A percentile compares a stretch with the other conserved stretches of the same genome.
Evolutionary conservation across 2,329 filamentous ascomycete species (phyloP).

Genomic region (Phaeophleospora eucalypticola): DNA sequence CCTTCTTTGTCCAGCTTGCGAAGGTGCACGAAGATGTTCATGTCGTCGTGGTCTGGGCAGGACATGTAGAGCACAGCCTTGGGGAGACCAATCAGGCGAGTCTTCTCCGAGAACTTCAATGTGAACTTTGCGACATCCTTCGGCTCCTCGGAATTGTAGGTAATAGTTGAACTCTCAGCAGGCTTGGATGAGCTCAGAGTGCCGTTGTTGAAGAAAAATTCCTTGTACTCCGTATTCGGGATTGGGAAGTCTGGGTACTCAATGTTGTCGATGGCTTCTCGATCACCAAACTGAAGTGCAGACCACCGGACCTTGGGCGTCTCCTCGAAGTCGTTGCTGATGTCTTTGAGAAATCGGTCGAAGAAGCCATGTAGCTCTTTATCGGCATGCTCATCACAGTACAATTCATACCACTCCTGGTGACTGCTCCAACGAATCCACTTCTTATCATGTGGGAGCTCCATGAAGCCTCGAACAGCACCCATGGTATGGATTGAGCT

Average conservation of each 20-base stretch:
- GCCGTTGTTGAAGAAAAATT: conserved; percentile 12
- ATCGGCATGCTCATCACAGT: conserved; percentile 30
- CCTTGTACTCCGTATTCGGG: conserved; percentile 15
- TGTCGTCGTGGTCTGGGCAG: conserved; percentile 17
- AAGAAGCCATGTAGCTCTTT: conserved; percentile 44
- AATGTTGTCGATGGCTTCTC: conserved; percentile 29
- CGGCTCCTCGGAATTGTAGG: conserved; percentile 22
- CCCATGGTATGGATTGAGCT: conserved; percentile 24
- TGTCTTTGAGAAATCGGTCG: conserved; percentile 43
- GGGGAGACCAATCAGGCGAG: conserved; percentile 44
- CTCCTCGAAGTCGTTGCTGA: conserved; percentile 45
- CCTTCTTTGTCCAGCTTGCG: conserved; percentile 18
- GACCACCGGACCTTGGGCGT: conserved; percentile 45
- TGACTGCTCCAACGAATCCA: conserved; percentile 42
- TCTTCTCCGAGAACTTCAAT: conserved; percentile 38
- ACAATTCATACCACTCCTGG: conserved; percentile 48
- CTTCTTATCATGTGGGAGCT: conserved; percentile 39
- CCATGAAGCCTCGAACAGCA: conserved; percentile 34
- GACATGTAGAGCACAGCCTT: conserved; percentile 46
- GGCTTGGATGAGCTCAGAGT: conserved; percentile 6
- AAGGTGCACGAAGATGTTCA: conserved; percentile 20
- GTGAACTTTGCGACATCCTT: conserved; percentile 30
- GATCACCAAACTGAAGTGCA: conserved; percentile 36
- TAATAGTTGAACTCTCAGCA: neutral
- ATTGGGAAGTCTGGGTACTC: conserved; percentile 29